These are phyloP conservation scores for Cyphellophora europaea DNA, from an alignment of 2,329 filamentous ascomycete species.

Conservation along the genomic window DNA sequence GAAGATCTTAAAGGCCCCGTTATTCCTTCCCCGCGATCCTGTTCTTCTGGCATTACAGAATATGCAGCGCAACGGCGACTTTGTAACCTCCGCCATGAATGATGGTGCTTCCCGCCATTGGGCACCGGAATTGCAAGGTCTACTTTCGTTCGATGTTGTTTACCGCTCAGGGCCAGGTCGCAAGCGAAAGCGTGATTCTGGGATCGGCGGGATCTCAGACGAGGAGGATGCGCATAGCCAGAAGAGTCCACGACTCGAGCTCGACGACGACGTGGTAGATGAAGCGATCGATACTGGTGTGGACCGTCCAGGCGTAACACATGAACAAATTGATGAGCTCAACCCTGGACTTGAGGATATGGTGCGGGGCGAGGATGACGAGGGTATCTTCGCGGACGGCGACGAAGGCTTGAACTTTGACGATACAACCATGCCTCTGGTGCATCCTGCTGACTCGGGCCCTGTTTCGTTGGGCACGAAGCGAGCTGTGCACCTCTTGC, in stretches of 20 bases:
- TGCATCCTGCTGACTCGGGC: conserved; percentile 74
- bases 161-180: conserved; percentile 62
- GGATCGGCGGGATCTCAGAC: conserved; percentile 64
- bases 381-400: conserved; percentile 29
- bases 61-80: conserved; percentile 83
- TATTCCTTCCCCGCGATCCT: conserved; percentile 79
- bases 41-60: conserved; percentile 79
- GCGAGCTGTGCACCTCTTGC: conserved; percentile 88
- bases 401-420: conserved; percentile 59
- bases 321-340: conserved; percentile 27
- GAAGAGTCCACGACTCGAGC: conserved; percentile 54
- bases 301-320: conserved; percentile 31
- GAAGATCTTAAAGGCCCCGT: conserved; percentile 72
- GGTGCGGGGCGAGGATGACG: conserved; percentile 39
- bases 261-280: conserved; percentile 54
- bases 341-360: conserved; percentile 32
- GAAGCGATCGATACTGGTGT: conserved; percentile 42
- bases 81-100: conserved; percentile 78
- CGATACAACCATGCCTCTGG: conserved; percentile 63
- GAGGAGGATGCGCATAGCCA: conserved; percentile 53
- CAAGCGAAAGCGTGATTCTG: conserved; percentile 90
- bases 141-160: conserved; percentile 78
- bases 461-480: conserved; percentile 86
- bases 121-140: conserved; percentile 87
- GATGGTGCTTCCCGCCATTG: conserved; percentile 69